phyloP scores from a whole-genome alignment of 148 eudicot genomes.

The Tetragonia tetragonoides region DNA sequence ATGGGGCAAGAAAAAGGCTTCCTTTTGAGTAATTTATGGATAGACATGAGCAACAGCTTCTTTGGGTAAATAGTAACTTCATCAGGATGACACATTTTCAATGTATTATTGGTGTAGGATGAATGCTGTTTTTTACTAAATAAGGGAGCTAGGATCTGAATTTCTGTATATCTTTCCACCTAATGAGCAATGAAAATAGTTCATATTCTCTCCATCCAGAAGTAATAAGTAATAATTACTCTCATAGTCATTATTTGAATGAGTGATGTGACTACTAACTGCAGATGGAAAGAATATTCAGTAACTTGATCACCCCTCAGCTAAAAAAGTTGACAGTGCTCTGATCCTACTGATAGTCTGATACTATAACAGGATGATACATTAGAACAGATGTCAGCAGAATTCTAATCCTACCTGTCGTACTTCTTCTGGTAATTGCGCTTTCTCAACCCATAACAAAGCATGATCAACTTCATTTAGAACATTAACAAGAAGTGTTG shows the following conservation, averaged over 20 bases:
- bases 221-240: too few species aligned
- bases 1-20: neutral
- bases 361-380: neutral
- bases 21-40: neutral
- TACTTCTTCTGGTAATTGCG: conserved; percentile 64
- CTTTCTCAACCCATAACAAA: conserved; percentile 81
- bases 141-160: neutral
- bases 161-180: neutral
- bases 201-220: neutral
- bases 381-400: neutral
- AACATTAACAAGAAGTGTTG: conserved; percentile 50
- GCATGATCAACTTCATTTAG: conserved; percentile 49
- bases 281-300: too few species aligned
- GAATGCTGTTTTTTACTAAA: neutral
- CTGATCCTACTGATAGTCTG: neutral
- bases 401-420: conserved; percentile 56
- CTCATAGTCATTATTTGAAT: neutral
- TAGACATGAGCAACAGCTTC: neutral
- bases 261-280: neutral
- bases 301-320: neutral
- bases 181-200: neutral
- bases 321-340: neutral
- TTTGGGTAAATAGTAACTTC: neutral
- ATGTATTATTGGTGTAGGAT: neutral
- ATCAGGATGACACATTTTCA: neutral